A percentile compares a stretch with the other conserved stretches of the same genome.
phyloP scores from a whole-genome alignment of 2,329 filamentous ascomycete species.

The Talaromyces sp. region DNA sequence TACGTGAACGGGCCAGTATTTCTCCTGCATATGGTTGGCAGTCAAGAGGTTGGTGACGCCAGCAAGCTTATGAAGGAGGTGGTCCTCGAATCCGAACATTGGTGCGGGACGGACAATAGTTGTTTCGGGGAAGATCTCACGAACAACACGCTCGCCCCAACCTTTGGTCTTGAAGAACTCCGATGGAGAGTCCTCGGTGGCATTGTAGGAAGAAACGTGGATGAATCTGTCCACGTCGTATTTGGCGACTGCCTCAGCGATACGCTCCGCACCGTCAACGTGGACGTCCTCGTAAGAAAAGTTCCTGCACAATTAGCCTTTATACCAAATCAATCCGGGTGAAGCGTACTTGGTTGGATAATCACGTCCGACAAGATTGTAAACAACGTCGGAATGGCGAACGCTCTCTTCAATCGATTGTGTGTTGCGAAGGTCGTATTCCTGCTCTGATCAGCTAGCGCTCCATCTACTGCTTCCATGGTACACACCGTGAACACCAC shows the following conservation, averaged over 20 bases:
- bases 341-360: constrained; percentile 84
- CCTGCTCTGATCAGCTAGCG: constrained; percentile 49
- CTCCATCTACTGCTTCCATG: not conserved
- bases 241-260: constrained; percentile 90
- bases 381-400: constrained; percentile 93
- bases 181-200: constrained; percentile 71
- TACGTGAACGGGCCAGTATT: constrained; percentile 88
- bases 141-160: constrained; percentile 75
- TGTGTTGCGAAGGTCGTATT: constrained; percentile 93
- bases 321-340: not conserved
- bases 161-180: constrained; percentile 93
- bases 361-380: constrained; percentile 90
- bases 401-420: constrained; percentile 95
- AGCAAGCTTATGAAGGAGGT: constrained; percentile 81
- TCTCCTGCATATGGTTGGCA: constrained; percentile 88
- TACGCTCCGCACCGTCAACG: constrained; percentile 85
- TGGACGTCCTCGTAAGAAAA: constrained; percentile 91
- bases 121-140: constrained; percentile 90
- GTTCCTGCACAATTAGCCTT: constrained; percentile 63
- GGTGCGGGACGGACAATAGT: constrained; percentile 93
- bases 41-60: constrained; percentile 77
- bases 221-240: constrained; percentile 97
- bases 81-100: constrained; percentile 93
- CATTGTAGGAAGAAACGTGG: constrained; percentile 94
- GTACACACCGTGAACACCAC: constrained; percentile 68